phyloP scores from a whole-genome alignment of 2,329 filamentous ascomycete species.

The Aspergillus pseudotamarii region DNA sequence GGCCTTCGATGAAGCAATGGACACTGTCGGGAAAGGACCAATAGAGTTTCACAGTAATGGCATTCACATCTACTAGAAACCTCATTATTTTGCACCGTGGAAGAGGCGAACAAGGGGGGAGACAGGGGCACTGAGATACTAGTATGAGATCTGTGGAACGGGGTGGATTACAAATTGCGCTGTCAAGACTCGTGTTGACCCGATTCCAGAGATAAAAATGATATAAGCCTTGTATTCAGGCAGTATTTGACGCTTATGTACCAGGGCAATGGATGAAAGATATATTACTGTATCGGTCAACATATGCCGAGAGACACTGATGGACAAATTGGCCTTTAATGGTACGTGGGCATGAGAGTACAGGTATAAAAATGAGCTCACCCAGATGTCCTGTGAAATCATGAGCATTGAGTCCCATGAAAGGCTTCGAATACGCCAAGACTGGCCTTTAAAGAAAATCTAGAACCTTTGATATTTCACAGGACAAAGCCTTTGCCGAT shows the following conservation, averaged over 20 bases:
- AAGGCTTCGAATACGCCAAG: neutral
- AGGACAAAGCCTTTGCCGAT: neutral
- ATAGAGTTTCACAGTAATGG: neutral
- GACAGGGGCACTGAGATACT: neutral
- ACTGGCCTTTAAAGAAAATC: neutral
- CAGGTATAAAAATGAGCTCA: neutral
- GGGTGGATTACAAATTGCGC: too few relatives aligned
- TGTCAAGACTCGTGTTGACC: neutral
- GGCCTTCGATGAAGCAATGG: too few relatives aligned
- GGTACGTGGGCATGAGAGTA: too few relatives aligned
- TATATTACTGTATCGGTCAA: too few relatives aligned
- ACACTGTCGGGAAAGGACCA: neutral
- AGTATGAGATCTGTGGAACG: too few relatives aligned
- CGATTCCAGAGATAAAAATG: neutral
- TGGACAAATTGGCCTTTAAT: too few relatives aligned
- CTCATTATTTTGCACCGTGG: neutral
- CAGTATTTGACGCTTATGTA: neutral
- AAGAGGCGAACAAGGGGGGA: neutral
- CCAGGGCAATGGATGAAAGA: too few relatives aligned
- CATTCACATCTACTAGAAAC: neutral
- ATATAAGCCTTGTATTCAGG: neutral
- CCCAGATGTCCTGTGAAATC: neutral
- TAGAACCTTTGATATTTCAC: neutral
- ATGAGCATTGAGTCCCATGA: neutral
- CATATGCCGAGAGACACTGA: too few relatives aligned